These are phyloP conservation scores for Cryptococcus sp. DNA, from an alignment of 1,284 basidiomycete species.

Conservation along the genomic window DNA sequence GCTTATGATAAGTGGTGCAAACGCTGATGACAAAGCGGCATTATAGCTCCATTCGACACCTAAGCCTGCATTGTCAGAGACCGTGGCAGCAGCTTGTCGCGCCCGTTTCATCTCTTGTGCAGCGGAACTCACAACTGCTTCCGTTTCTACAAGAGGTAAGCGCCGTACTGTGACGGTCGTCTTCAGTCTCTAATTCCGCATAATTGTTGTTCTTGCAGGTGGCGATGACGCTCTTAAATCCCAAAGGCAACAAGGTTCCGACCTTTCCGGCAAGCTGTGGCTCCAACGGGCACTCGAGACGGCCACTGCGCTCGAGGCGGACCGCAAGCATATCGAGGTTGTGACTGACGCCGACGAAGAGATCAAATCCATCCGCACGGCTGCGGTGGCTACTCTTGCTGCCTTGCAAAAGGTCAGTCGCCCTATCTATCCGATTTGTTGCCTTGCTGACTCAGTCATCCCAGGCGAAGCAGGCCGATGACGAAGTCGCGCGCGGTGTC, in stretches of 20 bases:
- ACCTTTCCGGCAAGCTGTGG: constrained; percentile 78
- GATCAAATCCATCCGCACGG: constrained; percentile 57
- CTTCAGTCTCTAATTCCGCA: too few relatives aligned
- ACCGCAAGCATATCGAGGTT: constrained; percentile 68
- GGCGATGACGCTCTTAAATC: constrained; percentile 55
- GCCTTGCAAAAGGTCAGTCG: constrained; percentile 55
- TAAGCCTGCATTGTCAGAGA: constrained; percentile 71
- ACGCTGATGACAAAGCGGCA: neutral
- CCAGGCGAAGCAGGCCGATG: constrained; percentile 52
- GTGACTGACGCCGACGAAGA: constrained; percentile 64
- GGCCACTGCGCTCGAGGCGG: constrained; percentile 63
- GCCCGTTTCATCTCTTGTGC: constrained; percentile 72
- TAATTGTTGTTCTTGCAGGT: neutral
- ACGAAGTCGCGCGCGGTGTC: constrained; percentile 62
- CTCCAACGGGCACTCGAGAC: constrained; percentile 66
- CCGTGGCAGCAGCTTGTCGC: constrained; percentile 66
- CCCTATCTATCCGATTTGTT: constrained; percentile 5
- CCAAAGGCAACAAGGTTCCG: constrained; percentile 62
- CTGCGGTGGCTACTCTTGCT: constrained; percentile 57
- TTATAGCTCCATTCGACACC: constrained; percentile 64
- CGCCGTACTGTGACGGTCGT: neutral
- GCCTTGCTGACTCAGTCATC: neutral
- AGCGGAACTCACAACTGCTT: constrained; percentile 69
- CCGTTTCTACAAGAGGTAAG: constrained; percentile 60
- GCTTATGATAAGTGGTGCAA: neutral